Base-by-base conservation (phyloP, 148 eudicot genomes). In the Camellia lanceoleosa region DNA sequence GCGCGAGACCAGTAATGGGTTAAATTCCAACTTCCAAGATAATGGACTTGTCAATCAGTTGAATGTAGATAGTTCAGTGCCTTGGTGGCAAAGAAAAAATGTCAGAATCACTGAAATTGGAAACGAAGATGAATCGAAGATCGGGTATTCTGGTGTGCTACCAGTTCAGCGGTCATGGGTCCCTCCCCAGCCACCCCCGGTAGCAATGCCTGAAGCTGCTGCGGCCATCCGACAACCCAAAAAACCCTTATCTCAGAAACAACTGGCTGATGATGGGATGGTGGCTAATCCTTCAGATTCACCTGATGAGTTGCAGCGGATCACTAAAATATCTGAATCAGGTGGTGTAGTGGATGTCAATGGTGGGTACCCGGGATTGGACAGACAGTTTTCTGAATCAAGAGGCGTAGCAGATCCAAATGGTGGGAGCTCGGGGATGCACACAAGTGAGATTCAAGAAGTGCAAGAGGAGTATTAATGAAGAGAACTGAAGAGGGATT, bases 11-110 rank as follows among this genome's bases (percentile, higher is more conserved):
- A 80, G 65, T 46, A 81, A 84, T 59, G 84, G 82, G 69, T 42
- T 76, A 11, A 75, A 75, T 78, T 86, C 79, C 71, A 71, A 71
- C 46, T 73, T 71, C 51, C 89, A 81, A 77, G 88, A 86, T 69
- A 88, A 85, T 75, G 88, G 88, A 18, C 55, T 68, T 6, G 46
- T 75, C 64, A 82, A 83, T 77, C 94, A 82, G 69, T 62, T 62
- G 76, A 88, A 85, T 20, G 88, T 89, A 58, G 91, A 88, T 67
- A 81, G 65, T 81, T 74, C 87, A 77, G 68, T 68, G 12, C 86
- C 95, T 52, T 93, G 94, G 98, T 86, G 88, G 92, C 92, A 86
- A 85, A 88, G 82, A 75, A 91, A 87, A 75, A 91, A 89, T 73
- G 68, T 74, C 62, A 84, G 86, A 59, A 89, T 91, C 69, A 82